These are phyloP conservation scores for Stentor coeruleus DNA, from an alignment of 73 alveolate species.

Conservation along the genomic window DNA sequence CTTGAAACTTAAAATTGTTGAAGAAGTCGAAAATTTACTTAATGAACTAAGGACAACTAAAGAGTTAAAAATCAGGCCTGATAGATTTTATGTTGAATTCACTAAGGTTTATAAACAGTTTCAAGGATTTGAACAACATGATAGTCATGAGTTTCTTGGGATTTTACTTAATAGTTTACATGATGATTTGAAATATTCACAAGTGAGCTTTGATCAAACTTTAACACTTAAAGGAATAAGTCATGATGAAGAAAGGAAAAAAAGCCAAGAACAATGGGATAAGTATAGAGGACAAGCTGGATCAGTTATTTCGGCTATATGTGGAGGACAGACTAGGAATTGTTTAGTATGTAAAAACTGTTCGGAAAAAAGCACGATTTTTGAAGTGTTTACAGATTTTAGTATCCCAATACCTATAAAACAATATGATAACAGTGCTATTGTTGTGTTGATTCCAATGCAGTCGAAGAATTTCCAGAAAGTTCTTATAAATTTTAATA, in stretches of 20 bases:
- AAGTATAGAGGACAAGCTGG: neutral
- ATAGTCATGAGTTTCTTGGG: conserved; percentile 27
- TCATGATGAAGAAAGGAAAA: neutral
- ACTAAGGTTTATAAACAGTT: conserved; percentile 4
- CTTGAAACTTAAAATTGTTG: neutral
- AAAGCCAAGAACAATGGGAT: conserved; percentile 16
- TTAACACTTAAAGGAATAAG: neutral
- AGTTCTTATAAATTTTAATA: neutral
- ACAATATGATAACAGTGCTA: neutral
- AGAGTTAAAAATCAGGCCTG: conserved; percentile 10
- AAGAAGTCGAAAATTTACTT: neutral
- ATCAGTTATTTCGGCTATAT: neutral
- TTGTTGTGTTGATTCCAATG: neutral
- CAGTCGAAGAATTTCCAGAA: neutral
- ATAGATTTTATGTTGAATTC: neutral
- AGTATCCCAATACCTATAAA: conserved; percentile 6
- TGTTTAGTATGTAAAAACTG: neutral
- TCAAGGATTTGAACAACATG: conserved; percentile 22
- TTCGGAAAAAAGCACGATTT: neutral
- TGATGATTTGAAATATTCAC: conserved; percentile 20
- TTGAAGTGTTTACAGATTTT: conserved; percentile 1
- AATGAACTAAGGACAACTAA: neutral
- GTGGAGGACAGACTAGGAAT: conserved; percentile 26
- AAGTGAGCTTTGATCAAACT: neutral
- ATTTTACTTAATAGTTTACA: conserved; percentile 3